phyloP scores from a whole-genome alignment of 805 yeast species.

The Candida vartiovaarae region DNA sequence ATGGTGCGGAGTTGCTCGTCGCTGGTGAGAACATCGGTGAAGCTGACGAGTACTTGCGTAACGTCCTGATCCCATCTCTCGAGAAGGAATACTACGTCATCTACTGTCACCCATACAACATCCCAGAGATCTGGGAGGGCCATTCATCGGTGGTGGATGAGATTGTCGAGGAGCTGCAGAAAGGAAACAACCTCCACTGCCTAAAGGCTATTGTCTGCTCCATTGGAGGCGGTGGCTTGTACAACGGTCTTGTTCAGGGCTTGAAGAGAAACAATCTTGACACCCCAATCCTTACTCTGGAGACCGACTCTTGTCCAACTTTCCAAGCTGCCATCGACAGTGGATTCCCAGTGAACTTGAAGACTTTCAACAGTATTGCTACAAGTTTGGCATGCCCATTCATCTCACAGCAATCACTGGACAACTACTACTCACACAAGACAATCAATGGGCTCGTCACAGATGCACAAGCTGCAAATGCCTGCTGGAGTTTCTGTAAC shows the following conservation, averaged over 20 bases:
- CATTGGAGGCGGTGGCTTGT: constrained; percentile 53
- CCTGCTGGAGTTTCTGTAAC: constrained; percentile 42
- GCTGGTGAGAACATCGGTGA: constrained; percentile 42
- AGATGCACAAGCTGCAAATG: constrained; percentile 50
- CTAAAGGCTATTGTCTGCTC: constrained; percentile 45
- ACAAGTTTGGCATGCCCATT: constrained; percentile 57
- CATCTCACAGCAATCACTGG: constrained; percentile 44
- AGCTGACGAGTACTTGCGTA: constrained; percentile 39
- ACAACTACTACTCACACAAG: constrained; percentile 34
- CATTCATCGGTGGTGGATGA: constrained; percentile 43
- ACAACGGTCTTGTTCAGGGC: constrained; percentile 45
- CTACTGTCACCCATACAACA: constrained; percentile 50
- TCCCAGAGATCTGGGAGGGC: constrained; percentile 48
- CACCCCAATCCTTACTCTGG: constrained; percentile 43
- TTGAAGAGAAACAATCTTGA: constrained; percentile 29
- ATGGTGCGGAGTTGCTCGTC: constrained; percentile 45
- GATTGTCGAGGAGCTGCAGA: constrained; percentile 24
- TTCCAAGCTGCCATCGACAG: constrained; percentile 43
- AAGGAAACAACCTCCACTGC: constrained; percentile 18
- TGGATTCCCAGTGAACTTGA: constrained; percentile 36
- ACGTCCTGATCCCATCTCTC: constrained; percentile 22
- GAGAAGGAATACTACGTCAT: constrained; percentile 27
- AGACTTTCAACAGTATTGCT: constrained; percentile 47
- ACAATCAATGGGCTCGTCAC: constrained; percentile 37
- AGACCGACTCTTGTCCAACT: constrained; percentile 58